phyloP scores from a whole-genome alignment of 495 filamentous ascomycete species.

The Penicillium chermesinum region DNA sequence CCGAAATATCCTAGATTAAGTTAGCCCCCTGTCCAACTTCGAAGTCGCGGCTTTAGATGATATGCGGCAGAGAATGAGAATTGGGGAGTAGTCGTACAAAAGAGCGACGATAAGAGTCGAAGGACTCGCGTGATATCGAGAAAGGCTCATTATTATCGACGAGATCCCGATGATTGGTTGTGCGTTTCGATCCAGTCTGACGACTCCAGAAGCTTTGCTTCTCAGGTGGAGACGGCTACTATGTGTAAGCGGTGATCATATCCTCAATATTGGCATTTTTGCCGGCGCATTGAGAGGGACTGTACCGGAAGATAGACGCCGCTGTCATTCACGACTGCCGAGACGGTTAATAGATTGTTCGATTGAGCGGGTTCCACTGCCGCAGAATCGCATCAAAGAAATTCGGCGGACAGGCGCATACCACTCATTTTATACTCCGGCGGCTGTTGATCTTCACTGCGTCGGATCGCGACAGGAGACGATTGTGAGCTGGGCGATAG shows the following conservation, averaged over 20 bases:
- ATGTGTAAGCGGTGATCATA: constrained; percentile 2
- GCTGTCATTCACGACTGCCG: constrained; percentile 90
- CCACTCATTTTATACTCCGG: constrained; percentile 80
- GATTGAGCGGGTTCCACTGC: neutral
- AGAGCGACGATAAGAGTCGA: constrained; percentile 94
- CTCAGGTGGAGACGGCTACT: constrained; percentile 83
- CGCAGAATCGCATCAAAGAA: neutral
- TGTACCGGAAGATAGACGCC: constrained; percentile 92
- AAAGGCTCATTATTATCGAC: constrained; percentile 86
- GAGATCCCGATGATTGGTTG: constrained; percentile 65
- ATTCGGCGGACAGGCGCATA: constrained; percentile 34
- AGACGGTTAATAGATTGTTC: neutral
- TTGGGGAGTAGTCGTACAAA: constrained; percentile 87
- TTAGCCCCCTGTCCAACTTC: neutral
- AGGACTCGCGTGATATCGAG: constrained; percentile 94
- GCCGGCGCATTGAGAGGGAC: neutral
- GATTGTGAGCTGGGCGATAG: constrained; percentile 40
- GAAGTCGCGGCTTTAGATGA: neutral
- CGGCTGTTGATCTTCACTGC: constrained; percentile 51
- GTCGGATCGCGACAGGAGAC: constrained; percentile 52
- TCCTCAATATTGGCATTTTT: neutral
- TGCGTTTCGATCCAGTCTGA: constrained; percentile 60
- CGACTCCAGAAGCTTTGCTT: constrained; percentile 79
- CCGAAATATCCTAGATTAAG: constrained; percentile 75
- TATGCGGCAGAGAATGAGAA: too few species aligned